A percentile compares a stretch with the other conserved stretches of the same genome.
Evolutionary conservation across 495 filamentous ascomycete genomes (phyloP).

Genomic region (Echria macrotheca): DNA sequence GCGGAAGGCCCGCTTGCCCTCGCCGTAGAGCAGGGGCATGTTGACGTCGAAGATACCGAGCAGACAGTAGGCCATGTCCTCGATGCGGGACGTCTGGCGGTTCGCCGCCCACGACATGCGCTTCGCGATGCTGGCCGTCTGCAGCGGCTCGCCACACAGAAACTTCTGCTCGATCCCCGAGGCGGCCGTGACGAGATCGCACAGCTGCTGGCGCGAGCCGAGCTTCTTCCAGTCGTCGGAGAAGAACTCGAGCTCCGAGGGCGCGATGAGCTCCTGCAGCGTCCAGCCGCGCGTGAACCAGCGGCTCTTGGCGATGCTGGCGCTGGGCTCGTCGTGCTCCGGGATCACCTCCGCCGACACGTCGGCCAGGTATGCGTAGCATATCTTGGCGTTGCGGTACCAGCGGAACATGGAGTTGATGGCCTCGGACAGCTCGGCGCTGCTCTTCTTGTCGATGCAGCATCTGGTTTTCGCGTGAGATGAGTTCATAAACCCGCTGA

Average conservation of each 20-base stretch:
- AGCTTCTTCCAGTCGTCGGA: conserved; percentile 23
- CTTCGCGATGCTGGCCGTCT: neutral
- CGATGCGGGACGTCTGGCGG: neutral
- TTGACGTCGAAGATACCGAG: neutral
- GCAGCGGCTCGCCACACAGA: neutral
- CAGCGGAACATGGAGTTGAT: conserved; percentile 11
- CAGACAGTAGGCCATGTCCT: neutral
- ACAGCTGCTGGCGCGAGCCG: conserved; percentile 3
- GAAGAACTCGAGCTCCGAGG: conserved; percentile 25
- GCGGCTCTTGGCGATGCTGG: conserved; percentile 5
- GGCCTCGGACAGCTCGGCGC: conserved; percentile 6
- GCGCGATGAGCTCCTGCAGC: conserved; percentile 38
- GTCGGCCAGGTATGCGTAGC: conserved; percentile 26
- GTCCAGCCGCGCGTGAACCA: conserved; percentile 41
- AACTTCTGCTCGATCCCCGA: neutral
- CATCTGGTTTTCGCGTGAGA: neutral
- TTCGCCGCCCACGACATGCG: neutral
- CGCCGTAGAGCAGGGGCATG: conserved; percentile 1
- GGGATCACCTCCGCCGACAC: neutral
- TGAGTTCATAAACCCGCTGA: neutral
- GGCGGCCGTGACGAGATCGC: neutral
- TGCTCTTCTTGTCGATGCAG: conserved; percentile 10
- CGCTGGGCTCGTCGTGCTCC: neutral
- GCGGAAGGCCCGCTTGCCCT: neutral
- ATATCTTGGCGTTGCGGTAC: conserved; percentile 2